Conservation (phyloP, 306 rosid genomes). For the Dalbergia oliveri region DNA sequence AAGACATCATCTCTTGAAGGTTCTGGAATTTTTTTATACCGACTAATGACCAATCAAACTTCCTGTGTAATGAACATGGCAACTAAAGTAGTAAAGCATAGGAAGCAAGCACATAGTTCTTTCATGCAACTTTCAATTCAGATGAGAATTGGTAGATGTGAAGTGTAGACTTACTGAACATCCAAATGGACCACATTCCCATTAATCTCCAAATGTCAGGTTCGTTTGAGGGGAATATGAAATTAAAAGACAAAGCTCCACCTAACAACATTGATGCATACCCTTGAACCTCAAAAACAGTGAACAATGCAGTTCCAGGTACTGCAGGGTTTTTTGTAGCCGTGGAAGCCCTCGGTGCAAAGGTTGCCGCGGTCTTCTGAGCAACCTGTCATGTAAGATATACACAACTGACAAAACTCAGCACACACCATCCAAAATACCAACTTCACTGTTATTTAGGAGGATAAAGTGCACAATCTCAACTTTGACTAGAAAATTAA, state of each 20-base stretch:
- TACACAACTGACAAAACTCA: constrained; percentile 16
- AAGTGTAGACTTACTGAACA: constrained; percentile 81
- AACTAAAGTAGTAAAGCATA: too few species aligned
- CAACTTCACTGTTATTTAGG: too few species aligned
- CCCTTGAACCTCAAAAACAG: constrained; percentile 95
- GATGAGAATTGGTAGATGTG: constrained; percentile 10
- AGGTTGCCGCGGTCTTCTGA: constrained; percentile 96
- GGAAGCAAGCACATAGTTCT: background rate
- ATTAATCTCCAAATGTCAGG: constrained; percentile 97
- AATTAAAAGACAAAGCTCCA: constrained; percentile 91
- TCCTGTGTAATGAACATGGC: too few species aligned
- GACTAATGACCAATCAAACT: too few species aligned
- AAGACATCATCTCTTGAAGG: background rate
- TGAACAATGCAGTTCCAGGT: constrained; percentile 80
- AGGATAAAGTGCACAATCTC: too few species aligned
- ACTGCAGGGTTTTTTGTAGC: constrained; percentile 94
- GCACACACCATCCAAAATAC: background rate
- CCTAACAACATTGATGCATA: constrained; percentile 88
- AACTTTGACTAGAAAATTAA: too few species aligned
- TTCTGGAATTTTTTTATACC: too few species aligned
- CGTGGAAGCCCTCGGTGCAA: constrained; percentile 97
- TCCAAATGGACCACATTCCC: constrained; percentile 99
- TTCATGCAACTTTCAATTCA: constrained; percentile 11
- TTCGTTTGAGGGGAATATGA: constrained; percentile 87
- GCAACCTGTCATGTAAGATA: constrained; percentile 66